These are phyloP conservation scores for Penicillium malachiteum DNA, from an alignment of 495 filamentous ascomycete species.

Conservation along the genomic window DNA sequence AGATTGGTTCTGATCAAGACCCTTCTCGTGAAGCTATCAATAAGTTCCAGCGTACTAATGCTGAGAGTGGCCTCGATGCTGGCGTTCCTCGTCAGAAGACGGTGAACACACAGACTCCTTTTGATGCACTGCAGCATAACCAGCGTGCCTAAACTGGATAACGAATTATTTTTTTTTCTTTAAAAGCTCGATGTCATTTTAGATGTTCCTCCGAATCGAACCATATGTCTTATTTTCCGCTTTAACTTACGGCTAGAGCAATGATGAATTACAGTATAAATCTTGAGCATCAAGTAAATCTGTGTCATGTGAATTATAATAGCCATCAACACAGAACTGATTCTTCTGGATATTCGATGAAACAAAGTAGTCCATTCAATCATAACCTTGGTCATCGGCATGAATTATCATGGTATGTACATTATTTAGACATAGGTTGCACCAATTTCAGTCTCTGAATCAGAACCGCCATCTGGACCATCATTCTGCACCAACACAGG, in stretches of 20 bases:
- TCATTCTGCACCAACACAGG: not conserved
- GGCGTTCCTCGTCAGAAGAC: constrained; percentile 42
- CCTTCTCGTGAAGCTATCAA: constrained; percentile 56
- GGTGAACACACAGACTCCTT: constrained; percentile 38
- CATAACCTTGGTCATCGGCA: not conserved
- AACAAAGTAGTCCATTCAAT: constrained; percentile 5
- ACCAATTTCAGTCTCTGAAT: constrained; percentile 10
- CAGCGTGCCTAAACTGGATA: constrained; percentile 34
- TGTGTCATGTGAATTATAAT: too few species aligned
- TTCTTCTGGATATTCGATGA: constrained; percentile 3
- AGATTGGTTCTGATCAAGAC: constrained; percentile 61
- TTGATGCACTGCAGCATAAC: constrained; percentile 43
- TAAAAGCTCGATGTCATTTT: not conserved
- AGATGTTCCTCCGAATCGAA: not conserved
- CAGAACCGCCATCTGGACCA: constrained; percentile 1
- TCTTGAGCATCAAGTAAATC: too few species aligned
- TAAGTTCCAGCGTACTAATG: constrained; percentile 43
- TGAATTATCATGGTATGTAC: constrained; percentile 16
- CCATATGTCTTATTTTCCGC: too few species aligned
- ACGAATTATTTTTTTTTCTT: not conserved
- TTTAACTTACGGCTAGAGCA: too few species aligned
- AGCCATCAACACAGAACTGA: too few species aligned
- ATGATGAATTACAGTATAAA: too few species aligned
- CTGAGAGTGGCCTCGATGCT: constrained; percentile 39
- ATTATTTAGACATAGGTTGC: constrained; percentile 9